Percentiles rank a stretch among this genome's conserved stretches.
These are phyloP conservation scores for Theobroma cacao DNA, from an alignment of 345 rosid species.

Conservation along the genomic window DNA sequence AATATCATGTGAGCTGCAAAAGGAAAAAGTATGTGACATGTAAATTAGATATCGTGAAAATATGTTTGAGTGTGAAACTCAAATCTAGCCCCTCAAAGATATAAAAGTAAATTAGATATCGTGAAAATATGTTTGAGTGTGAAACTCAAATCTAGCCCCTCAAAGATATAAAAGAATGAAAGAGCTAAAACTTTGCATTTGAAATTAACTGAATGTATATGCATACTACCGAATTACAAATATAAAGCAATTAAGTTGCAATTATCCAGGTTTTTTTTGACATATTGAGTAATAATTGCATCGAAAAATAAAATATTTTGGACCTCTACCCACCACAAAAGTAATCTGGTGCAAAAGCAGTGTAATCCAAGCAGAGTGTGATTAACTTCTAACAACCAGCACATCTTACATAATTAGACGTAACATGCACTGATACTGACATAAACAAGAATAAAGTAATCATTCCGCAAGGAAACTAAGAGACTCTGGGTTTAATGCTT, in stretches of 20 bases:
- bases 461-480: neutral
- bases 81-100: no score
- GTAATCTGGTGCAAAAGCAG: neutral
- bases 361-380: neutral
- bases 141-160: neutral
- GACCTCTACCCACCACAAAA: neutral
- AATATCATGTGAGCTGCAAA: conserved; percentile 1
- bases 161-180: neutral
- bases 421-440: neutral
- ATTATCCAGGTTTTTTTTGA: neutral
- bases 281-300: neutral
- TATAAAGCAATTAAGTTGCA: neutral
- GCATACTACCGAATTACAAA: no score
- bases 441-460: neutral
- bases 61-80: neutral
- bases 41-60: neutral
- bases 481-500: neutral
- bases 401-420: neutral
- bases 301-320: neutral
- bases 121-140: neutral
- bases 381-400: neutral
- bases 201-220: no score
- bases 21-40: neutral
- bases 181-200: no score
- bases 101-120: neutral